A percentile compares a stretch with the other conserved stretches of the same genome.
phyloP scores from a whole-genome alignment of 768 basidiomycete species.

The Antrodiella citrinella region DNA sequence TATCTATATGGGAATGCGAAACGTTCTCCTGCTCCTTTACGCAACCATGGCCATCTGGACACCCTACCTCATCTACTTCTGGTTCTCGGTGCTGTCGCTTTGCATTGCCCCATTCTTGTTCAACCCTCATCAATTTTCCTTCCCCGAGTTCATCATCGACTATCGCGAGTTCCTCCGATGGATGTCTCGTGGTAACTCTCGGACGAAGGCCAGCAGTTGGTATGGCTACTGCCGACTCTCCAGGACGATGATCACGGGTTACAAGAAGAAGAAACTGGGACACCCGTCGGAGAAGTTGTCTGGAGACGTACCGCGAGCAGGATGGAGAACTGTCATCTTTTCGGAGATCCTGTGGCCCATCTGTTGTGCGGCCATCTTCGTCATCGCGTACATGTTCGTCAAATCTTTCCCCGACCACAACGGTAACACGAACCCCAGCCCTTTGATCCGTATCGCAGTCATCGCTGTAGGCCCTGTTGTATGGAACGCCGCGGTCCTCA shows the following conservation, averaged over 20 bases:
- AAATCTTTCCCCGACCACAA: slow-evolving; percentile 73
- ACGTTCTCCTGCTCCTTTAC: slow-evolving; percentile 83
- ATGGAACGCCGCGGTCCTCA: slow-evolving; percentile 86
- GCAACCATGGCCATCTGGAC: slow-evolving; percentile 90
- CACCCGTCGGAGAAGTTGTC: slow-evolving; percentile 97
- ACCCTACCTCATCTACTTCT: slow-evolving; percentile 96
- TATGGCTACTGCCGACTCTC: slow-evolving; percentile 98
- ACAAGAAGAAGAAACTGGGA: slow-evolving; percentile 98
- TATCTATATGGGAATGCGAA: slow-evolving; percentile 98
- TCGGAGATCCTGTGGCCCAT: slow-evolving; percentile 81
- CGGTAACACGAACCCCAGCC: slow-evolving; percentile 65
- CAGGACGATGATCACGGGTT: slow-evolving; percentile 95
- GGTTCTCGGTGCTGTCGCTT: slow-evolving; percentile 91
- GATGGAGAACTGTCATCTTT: slow-evolving; percentile 76
- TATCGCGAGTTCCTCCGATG: slow-evolving; percentile 97
- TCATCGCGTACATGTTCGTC: slow-evolving; percentile 86
- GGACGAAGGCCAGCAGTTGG: slow-evolving; percentile 96
- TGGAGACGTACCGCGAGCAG: slow-evolving; percentile 86
- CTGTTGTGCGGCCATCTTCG: slow-evolving; percentile 65
- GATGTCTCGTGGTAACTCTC: slow-evolving; percentile 98
- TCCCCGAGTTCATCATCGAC: slow-evolving; percentile 95
- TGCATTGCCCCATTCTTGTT: slow-evolving; percentile 97
- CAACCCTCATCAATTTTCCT: slow-evolving; percentile 99
- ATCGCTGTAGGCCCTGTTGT: slow-evolving; percentile 89
- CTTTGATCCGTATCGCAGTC: slow-evolving; percentile 82